Evolutionary conservation across 164 flowering plant genomes (phyloP).

Genomic region (Berberis thunbergii): DNA sequence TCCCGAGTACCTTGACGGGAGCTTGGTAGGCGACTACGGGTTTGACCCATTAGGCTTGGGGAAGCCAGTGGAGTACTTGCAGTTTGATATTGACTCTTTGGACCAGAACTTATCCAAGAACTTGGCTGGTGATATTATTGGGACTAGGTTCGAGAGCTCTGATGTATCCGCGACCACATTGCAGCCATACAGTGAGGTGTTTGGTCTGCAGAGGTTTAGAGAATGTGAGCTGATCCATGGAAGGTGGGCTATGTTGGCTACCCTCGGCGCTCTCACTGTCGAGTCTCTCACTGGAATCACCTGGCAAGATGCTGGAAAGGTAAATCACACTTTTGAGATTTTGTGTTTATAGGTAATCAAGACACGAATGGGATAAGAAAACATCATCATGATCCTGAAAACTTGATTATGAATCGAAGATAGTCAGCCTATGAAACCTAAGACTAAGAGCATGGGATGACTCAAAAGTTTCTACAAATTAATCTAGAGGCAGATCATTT

Average conservation of each 20-base stretch:
- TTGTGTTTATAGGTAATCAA: no score
- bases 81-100: conserved; percentile 71
- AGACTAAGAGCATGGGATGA: no score
- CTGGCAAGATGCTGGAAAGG: conserved; percentile 28
- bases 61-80: conserved; percentile 93
- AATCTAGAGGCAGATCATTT: no score
- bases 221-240: neutral
- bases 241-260: conserved; percentile 97
- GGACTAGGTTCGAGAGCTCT: conserved; percentile 58
- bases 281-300: conserved; percentile 92
- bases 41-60: conserved; percentile 97
- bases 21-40: conserved; percentile 83
- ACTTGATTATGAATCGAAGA: no score
- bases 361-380: no score
- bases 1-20: conserved; percentile 85
- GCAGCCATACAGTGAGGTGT: conserved; percentile 55
- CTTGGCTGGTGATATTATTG: conserved; percentile 69
- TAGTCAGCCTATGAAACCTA: no score
- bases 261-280: conserved; percentile 86
- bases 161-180: conserved; percentile 81
- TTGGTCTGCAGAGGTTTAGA: neutral
- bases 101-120: conserved; percentile 97
- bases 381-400: no score
- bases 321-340: neutral
- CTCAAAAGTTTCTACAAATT: no score